Conservation (phyloP, 2,329 filamentous ascomycete genomes). For the Talaromyces sp. region DNA sequence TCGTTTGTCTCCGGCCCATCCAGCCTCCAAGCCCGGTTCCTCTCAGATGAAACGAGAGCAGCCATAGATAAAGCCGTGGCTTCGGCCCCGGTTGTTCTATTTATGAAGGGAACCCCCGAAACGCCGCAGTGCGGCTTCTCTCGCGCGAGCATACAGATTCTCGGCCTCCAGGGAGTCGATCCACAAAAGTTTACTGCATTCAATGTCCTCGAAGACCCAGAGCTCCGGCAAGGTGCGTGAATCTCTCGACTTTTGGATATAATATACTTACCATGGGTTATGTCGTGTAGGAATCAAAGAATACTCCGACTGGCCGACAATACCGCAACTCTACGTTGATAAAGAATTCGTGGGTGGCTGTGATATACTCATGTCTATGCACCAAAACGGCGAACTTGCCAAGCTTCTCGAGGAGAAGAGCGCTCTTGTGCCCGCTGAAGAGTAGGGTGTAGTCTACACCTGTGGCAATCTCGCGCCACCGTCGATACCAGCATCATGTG, state of each 20-base stretch:
- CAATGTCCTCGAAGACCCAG: constrained; percentile 89
- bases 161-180: constrained; percentile 91
- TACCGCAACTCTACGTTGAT: constrained; percentile 91
- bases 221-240: constrained; percentile 68
- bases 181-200: constrained; percentile 96
- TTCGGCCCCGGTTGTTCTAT: constrained; percentile 87
- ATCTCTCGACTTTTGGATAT: neutral
- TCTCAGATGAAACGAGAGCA: constrained; percentile 72
- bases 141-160: constrained; percentile 86
- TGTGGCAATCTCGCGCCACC: neutral
- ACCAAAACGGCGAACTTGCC: constrained; percentile 88
- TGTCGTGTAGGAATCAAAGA: constrained; percentile 78
- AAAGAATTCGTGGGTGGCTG: constrained; percentile 98
- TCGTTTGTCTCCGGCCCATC: constrained; percentile 5
- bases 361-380: constrained; percentile 95
- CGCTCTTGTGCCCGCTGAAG: constrained; percentile 65
- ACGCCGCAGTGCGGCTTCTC: constrained; percentile 96
- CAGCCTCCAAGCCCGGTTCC: constrained; percentile 51
- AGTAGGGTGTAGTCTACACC: constrained; percentile 16
- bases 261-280: neutral
- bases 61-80: constrained; percentile 88
- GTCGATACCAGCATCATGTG: neutral
- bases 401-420: constrained; percentile 89
- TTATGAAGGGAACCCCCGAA: constrained; percentile 99
- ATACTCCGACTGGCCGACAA: constrained; percentile 98